Evolutionary conservation across 192 early-diverging fungal species (phyloP).

Genomic region (Entomortierella chlamydospora): DNA sequence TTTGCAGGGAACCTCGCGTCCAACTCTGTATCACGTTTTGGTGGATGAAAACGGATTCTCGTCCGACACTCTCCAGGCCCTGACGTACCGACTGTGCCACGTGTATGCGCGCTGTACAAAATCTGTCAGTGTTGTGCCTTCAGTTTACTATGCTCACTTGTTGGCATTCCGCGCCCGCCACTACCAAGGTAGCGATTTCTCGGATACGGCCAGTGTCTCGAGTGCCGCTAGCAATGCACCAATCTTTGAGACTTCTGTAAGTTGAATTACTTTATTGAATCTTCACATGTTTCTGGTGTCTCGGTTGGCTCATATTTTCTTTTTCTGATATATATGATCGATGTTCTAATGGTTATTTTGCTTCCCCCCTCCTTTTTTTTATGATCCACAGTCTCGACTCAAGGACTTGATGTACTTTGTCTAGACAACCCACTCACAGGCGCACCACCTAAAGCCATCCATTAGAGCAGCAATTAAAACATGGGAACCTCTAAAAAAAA

Average conservation of each 20-base stretch:
- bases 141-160: constrained; percentile 59
- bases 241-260: constrained; percentile 21
- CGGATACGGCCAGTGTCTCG: constrained; percentile 15
- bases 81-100: constrained; percentile 90
- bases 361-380: not conserved
- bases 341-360: not conserved
- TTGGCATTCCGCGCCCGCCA: constrained; percentile 55
- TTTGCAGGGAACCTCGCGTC: constrained; percentile 90
- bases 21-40: constrained; percentile 90
- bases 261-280: not conserved
- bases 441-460: not conserved
- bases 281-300: too few species aligned
- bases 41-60: constrained; percentile 84
- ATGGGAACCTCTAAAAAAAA: not conserved
- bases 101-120: constrained; percentile 88
- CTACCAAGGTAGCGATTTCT: constrained; percentile 29
- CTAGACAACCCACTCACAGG: not conserved
- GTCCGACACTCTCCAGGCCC: constrained; percentile 76
- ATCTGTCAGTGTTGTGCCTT: constrained; percentile 75
- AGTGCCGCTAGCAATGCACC: constrained; percentile 8
- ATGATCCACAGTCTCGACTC: constrained; percentile 1
- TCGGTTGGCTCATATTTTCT: too few species aligned
- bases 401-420: constrained; percentile 50
- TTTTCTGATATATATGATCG: not conserved
- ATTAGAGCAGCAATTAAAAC: not conserved